Evolutionary conservation across 192 early-diverging fungal species (phyloP).

Genomic region (Phycomyces nitens): DNA sequence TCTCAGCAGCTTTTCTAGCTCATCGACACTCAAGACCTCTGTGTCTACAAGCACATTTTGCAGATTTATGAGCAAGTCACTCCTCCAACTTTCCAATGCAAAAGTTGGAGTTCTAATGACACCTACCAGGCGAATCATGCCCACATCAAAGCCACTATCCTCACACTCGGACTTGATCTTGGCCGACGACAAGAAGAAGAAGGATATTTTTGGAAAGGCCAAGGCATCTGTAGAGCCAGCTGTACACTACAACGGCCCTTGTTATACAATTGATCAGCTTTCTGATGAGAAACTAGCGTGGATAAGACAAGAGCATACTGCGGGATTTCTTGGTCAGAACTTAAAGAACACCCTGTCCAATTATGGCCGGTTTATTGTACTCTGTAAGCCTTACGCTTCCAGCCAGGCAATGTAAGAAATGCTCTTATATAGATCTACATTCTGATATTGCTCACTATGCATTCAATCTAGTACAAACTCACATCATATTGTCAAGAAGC

Average conservation of each 20-base stretch:
- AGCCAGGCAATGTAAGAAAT: constrained; percentile 13
- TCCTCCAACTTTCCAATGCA: constrained; percentile 9
- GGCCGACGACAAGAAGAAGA: not conserved
- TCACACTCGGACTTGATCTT: not conserved
- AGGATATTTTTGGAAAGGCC: not conserved
- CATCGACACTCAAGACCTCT: constrained; percentile 9
- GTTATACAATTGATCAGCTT: constrained; percentile 16
- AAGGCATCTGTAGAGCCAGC: constrained; percentile 3
- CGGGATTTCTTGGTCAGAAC: constrained; percentile 5
- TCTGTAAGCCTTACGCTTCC: constrained; percentile 8
- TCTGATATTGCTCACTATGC: not conserved
- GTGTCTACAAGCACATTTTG: constrained; percentile 8
- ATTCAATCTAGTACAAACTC: not conserved
- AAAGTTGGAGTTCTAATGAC: not conserved
- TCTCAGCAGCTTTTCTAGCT: constrained; percentile 9
- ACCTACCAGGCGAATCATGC: constrained; percentile 16
- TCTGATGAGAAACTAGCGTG: constrained; percentile 21
- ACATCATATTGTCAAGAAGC: not conserved
- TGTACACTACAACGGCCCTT: constrained; percentile 27
- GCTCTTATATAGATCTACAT: not conserved
- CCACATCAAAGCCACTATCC: not conserved
- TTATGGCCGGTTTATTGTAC: constrained; percentile 10
- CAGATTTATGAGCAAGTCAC: constrained; percentile 17
- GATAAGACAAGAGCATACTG: constrained; percentile 17
- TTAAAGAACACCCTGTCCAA: constrained; percentile 4